Percentiles rank a stretch among this genome's conserved stretches.
Conservation (phyloP, 2,329 filamentous ascomycete species). For the Monosporascus sp. region DNA sequence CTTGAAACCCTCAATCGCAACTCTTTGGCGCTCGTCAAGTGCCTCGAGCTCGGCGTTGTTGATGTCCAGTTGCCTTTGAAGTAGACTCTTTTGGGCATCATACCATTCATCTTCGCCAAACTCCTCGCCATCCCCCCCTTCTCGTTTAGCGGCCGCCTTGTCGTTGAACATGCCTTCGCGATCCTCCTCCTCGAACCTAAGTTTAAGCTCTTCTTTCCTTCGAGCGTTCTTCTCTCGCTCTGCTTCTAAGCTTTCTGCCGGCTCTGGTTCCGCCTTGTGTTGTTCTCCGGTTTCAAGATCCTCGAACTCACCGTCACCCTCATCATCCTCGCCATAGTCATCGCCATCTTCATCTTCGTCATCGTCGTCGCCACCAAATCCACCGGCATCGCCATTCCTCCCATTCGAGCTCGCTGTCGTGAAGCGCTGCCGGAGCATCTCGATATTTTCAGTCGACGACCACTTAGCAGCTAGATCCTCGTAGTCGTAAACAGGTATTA, state of each 20-base stretch:
- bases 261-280: conserved; percentile 39
- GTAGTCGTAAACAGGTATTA: conserved; percentile 76
- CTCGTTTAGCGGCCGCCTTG: conserved; percentile 69
- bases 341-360: conserved; percentile 49
- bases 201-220: conserved; percentile 88
- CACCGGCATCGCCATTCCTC: conserved; percentile 45
- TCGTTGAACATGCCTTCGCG: conserved; percentile 92
- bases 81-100: conserved; percentile 86
- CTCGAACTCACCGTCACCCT: conserved; percentile 78
- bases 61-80: conserved; percentile 95
- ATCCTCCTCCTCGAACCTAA: conserved; percentile 96
- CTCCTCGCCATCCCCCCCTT: conserved; percentile 65
- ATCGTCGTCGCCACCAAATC: conserved; percentile 40
- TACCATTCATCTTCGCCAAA: conserved; percentile 99
- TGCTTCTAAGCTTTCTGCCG: conserved; percentile 61
- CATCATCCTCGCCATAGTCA: conserved; percentile 51
- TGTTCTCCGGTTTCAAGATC: conserved; percentile 77
- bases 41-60: conserved; percentile 90
- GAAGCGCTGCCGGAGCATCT: conserved; percentile 69
- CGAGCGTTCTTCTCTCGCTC: conserved; percentile 88
- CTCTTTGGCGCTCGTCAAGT: conserved; percentile 77
- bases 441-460: conserved; percentile 73
- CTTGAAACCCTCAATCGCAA: conserved; percentile 81
- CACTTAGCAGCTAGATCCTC: conserved; percentile 78
- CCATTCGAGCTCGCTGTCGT: conserved; percentile 61